Conservation (phyloP, 2,329 filamentous ascomycete species). For the Cucurbitaria berberidis region DNA sequence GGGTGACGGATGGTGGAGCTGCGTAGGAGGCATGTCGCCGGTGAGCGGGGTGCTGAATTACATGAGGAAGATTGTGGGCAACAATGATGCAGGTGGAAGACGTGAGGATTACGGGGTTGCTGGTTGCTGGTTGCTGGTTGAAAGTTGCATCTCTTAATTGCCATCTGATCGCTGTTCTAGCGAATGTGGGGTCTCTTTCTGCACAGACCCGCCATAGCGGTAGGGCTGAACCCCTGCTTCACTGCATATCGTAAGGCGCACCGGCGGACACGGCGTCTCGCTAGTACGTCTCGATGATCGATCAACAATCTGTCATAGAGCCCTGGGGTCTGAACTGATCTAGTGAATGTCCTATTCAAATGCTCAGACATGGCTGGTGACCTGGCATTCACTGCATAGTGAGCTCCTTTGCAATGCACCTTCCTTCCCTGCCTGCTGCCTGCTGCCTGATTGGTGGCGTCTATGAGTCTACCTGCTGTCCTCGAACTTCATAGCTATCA, state of each 20-base stretch:
- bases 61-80: constrained; percentile 31
- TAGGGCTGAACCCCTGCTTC: constrained; percentile 29
- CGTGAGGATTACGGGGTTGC: background rate
- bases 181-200: constrained; percentile 26
- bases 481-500: background rate
- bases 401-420: background rate
- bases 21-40: constrained; percentile 44
- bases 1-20: constrained; percentile 44
- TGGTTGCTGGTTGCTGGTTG: too few species aligned
- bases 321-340: background rate
- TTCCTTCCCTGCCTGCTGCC: constrained; percentile 16
- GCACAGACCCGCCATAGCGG: constrained; percentile 27
- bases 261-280: constrained; percentile 2
- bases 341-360: background rate
- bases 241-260: constrained; percentile 14
- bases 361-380: background rate
- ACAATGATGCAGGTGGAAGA: constrained; percentile 4
- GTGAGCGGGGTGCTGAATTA: constrained; percentile 23
- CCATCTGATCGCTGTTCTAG: constrained; percentile 20
- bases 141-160: background rate
- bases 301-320: background rate
- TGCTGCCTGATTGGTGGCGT: constrained; percentile 18
- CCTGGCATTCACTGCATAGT: background rate
- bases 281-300: background rate
- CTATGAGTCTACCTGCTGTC: background rate